Base-by-base conservation (phyloP, 495 filamentous ascomycete genomes). In the Aspergillus taichungensis region DNA sequence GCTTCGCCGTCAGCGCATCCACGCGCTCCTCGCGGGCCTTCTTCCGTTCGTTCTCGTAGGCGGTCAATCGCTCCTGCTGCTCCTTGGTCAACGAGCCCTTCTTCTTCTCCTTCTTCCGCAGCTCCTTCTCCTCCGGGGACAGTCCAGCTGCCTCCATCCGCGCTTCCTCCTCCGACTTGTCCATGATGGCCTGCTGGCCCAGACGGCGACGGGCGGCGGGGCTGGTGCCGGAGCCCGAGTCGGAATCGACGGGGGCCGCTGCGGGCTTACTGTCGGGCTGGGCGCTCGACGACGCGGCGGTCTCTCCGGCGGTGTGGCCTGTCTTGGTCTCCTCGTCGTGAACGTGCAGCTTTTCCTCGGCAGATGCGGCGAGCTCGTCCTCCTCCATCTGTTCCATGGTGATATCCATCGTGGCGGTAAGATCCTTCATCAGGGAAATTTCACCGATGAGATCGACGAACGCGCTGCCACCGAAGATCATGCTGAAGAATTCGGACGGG, bases 401-500 rank as follows among this genome's bases (percentile, higher is more conserved):
- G 47, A 94, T 94, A 53, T 92, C 88, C 87, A 92, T 91, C 3
- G 87, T 88, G 46, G 84, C 80, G 3, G 86, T 90, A 32, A 94
- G 71, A 53, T 92, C 88, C 64, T 90, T 92, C 83, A 94, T 91
- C 41, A 94, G 75, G 37, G 84, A 88, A 49, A 94, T 89, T 67
- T 94, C 88, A 43, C 88, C 88, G 54, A 92, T 94, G 59, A 88
- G 79, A 63, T 92, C 91, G 18, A 83, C 75, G 57, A 99, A 99
- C 5, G 94, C 92, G 46, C 95, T 91, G 31, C 92, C 92, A 50
- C 92, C 92, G 56, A 99, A 99, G 47, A 99, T 97, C 76, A 88
- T 94, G 52, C 87, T 82, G 65, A 99, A 97, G 79, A 99, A 99
- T 68, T 99, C 94, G 35, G 88, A 78, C 0, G 92, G 94, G 55